These are phyloP conservation scores for Colletotrichum sp. DNA, from an alignment of 2,329 filamentous ascomycete genomes.

Conservation along the genomic window DNA sequence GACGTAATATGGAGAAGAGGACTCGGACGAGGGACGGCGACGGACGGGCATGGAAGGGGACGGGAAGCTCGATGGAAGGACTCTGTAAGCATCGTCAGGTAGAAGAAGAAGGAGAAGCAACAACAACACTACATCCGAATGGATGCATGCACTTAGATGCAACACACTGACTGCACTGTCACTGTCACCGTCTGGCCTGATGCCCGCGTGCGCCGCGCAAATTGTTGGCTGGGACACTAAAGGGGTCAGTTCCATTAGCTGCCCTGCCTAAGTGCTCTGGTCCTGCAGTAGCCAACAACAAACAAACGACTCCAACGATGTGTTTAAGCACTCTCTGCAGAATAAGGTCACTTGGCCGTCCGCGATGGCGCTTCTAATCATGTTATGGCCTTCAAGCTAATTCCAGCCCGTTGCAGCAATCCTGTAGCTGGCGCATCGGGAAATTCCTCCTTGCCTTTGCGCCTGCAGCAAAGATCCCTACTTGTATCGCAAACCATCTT, in stretches of 20 bases:
- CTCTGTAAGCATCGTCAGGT: not conserved
- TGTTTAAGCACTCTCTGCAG: not conserved
- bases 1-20: not conserved
- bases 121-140: not conserved
- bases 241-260: slow-evolving; percentile 10
- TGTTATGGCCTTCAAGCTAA: not conserved
- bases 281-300: not conserved
- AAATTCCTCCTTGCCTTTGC: not conserved
- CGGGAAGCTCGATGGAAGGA: not conserved
- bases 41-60: not conserved
- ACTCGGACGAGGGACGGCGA: not conserved
- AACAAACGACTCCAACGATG: not conserved
- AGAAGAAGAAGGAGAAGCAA: not conserved
- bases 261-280: not conserved
- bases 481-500: not conserved
- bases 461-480: not conserved
- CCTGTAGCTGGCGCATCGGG: not conserved
- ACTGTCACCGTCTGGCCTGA: not conserved
- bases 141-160: not conserved
- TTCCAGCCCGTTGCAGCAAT: not conserved
- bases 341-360: not conserved
- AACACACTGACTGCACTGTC: not conserved
- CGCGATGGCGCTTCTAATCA: not conserved
- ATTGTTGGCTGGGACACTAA: slow-evolving; percentile 16
- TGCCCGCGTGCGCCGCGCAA: slow-evolving; percentile 11